These are phyloP conservation scores for Psidium guajava DNA, from an alignment of 345 rosid species.

Conservation along the genomic window DNA sequence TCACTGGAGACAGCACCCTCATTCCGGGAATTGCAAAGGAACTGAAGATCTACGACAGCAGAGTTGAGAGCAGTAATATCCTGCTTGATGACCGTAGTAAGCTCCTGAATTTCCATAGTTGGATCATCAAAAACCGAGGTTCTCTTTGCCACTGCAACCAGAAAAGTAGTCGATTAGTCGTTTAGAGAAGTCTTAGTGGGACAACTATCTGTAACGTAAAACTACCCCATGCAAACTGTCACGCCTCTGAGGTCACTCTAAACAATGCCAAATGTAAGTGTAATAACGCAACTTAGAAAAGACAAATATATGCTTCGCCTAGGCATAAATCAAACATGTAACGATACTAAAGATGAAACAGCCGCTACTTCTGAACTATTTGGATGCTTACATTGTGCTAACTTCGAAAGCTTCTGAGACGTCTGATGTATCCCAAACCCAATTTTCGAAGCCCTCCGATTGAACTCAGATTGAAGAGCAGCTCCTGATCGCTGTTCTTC, in stretches of 20 bases:
- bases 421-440: constrained; percentile 57
- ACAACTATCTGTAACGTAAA: background rate
- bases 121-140: constrained; percentile 61
- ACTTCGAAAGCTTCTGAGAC: constrained; percentile 44
- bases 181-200: background rate
- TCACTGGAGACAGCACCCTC: constrained; percentile 43
- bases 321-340: background rate
- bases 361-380: background rate
- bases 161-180: background rate
- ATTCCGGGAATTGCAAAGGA: constrained; percentile 36
- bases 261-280: background rate
- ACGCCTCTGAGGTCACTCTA: background rate
- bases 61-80: constrained; percentile 57
- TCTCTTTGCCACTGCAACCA: constrained; percentile 47
- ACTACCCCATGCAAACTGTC: background rate
- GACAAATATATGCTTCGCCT: background rate
- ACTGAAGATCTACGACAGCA: constrained; percentile 55
- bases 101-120: constrained; percentile 54
- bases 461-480: constrained; percentile 51
- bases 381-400: constrained; percentile 36
- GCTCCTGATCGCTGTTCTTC: constrained; percentile 34
- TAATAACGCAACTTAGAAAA: background rate
- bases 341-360: background rate
- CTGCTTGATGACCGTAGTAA: constrained; percentile 53
- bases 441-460: constrained; percentile 45